Base-by-base conservation (phyloP, 768 basidiomycete species). In the Cytidiella melzeri region DNA sequence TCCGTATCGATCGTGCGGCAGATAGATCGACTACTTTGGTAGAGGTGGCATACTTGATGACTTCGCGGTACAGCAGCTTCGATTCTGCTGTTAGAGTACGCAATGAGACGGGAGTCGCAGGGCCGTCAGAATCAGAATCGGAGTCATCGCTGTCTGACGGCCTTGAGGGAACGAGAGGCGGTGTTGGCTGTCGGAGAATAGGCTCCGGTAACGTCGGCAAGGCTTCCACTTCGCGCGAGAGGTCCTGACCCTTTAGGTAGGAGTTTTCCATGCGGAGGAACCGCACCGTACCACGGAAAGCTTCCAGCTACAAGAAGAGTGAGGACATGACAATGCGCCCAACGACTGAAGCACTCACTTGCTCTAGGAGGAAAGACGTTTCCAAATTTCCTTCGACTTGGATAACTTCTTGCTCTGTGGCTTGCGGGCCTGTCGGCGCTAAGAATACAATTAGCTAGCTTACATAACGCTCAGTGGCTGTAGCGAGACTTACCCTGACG, bases 191-290 rank as follows among this genome's bases (percentile, higher is more conserved):
- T 41, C 81, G 69, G 30, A 65, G 62, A 51, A 72, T 52, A 10
- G 74, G 73, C 43, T 71, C 71, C 3, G 76, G 70, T n/a, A 90
- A 77, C 0, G 72, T 71, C 15, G 87, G 87, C 0, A 98, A 73
- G 5, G 80, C 61, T 54, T 86, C 80, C 48, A 98, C 83, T 57
- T 92, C 88, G 45, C 77, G 76, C 51, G 97, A 80, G 0, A 98
- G 77, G 58, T 94, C 92, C 64, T 92, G 89, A 2, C 92, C 91
- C 62, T 88, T 93, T 68, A 98, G 83, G 62, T 90, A 92, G 2
- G 90, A 79, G 63, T 98, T 98, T 67, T 98, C 94, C 28, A 77
- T 83, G 20, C 94, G 83, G n/a, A 99, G 73, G 80, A 88, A 97
- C 18, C 91, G 82, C 24, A 98, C 81, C 0, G 94, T 89, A 4